phyloP scores from a whole-genome alignment of 2,329 filamentous ascomycete species.

The Drechslerella coelobrocha region DNA sequence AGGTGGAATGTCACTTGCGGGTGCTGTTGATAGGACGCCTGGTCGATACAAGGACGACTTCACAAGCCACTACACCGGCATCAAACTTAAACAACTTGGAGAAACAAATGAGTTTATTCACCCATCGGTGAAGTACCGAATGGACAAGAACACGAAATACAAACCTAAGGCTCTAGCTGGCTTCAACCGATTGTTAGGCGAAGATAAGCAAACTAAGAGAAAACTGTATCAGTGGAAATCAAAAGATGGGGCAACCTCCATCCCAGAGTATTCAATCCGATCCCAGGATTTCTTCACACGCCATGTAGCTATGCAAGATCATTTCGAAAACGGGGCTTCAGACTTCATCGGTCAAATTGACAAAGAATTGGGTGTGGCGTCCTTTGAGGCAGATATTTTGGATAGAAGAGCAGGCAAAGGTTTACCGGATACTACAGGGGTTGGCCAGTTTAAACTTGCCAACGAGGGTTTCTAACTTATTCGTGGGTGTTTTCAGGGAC shows the following conservation, averaged over 20 bases:
- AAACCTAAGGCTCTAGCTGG: background rate
- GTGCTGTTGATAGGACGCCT: slow-evolving; percentile 20
- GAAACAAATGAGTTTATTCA: slow-evolving; percentile 41
- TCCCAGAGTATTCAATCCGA: slow-evolving; percentile 46
- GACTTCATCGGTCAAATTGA: background rate
- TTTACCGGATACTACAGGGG: background rate
- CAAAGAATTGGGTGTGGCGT: background rate
- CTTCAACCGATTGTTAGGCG: background rate
- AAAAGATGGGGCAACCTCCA: slow-evolving; percentile 8
- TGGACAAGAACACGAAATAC: background rate
- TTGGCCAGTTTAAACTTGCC: background rate
- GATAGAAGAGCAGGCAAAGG: background rate
- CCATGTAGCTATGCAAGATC: background rate
- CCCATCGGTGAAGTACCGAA: slow-evolving; percentile 36
- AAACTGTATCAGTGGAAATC: slow-evolving; percentile 21
- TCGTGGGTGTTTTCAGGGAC: too few relatives aligned
- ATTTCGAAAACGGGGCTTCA: background rate
- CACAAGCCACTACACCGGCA: slow-evolving; percentile 1
- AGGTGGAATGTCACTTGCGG: slow-evolving; percentile 30
- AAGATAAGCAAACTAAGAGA: background rate
- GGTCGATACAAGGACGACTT: slow-evolving; percentile 26
- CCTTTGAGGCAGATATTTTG: background rate
- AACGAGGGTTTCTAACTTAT: too few relatives aligned
- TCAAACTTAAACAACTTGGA: slow-evolving; percentile 1
- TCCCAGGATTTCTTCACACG: slow-evolving; percentile 11